Percentiles rank a stretch among this genome's conserved stretches.
Conservation (phyloP, 768 basidiomycete genomes). For the Suillus plorans region DNA sequence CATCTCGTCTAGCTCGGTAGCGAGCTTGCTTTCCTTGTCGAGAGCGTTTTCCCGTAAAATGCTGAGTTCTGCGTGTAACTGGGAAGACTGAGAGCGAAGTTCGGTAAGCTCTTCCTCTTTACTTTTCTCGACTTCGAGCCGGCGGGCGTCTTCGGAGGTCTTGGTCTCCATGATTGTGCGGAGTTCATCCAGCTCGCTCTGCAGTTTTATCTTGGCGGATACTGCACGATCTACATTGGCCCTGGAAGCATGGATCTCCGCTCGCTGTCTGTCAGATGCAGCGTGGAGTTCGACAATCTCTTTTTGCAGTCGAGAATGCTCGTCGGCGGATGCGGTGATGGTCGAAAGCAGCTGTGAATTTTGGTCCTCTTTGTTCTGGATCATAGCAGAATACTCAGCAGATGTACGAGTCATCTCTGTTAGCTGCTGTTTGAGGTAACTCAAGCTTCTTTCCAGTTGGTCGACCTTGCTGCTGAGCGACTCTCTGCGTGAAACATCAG, state of each 20-base stretch:
- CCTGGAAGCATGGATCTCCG: slow-evolving; percentile 60
- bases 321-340: slow-evolving; percentile 50
- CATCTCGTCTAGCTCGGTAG: slow-evolving; percentile 69
- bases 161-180: slow-evolving; percentile 83
- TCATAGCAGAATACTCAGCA: slow-evolving; percentile 71
- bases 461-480: slow-evolving; percentile 57
- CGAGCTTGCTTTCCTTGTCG: slow-evolving; percentile 71
- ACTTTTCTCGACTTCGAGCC: slow-evolving; percentile 82
- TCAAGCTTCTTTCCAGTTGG: slow-evolving; percentile 63
- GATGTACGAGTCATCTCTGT: slow-evolving; percentile 75
- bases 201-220: slow-evolving; percentile 56
- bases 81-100: slow-evolving; percentile 61
- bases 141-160: slow-evolving; percentile 79
- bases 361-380: slow-evolving; percentile 77
- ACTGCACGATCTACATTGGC: slow-evolving; percentile 49
- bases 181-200: slow-evolving; percentile 84
- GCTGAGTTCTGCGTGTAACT: slow-evolving; percentile 65
- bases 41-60: slow-evolving; percentile 60
- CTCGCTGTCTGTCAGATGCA: slow-evolving; percentile 62
- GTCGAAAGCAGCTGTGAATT: slow-evolving; percentile 55
- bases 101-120: slow-evolving; percentile 81
- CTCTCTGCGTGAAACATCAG: slow-evolving; percentile 46
- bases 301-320: slow-evolving; percentile 53
- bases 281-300: slow-evolving; percentile 69
- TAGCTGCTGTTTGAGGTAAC: slow-evolving; percentile 74